Evolutionary conservation across 2,329 filamentous ascomycete species (phyloP).

Genomic region (Epichloe brachyelytri): DNA sequence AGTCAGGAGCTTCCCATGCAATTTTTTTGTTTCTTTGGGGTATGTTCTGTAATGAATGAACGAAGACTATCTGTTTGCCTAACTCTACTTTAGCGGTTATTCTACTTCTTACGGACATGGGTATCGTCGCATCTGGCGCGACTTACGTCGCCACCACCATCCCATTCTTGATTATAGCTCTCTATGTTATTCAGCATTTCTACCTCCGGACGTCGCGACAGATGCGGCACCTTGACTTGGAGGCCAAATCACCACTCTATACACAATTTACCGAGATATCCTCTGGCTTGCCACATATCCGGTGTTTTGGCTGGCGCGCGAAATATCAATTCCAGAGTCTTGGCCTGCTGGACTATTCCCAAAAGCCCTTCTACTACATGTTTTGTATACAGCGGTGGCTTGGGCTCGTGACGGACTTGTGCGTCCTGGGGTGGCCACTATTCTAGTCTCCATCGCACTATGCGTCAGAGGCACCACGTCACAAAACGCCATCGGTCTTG

Average conservation of each 20-base stretch:
- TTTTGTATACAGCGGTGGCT: slow-evolving; percentile 35
- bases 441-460: slow-evolving; percentile 22
- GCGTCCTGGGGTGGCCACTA: slow-evolving; percentile 11
- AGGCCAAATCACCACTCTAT: slow-evolving; percentile 35
- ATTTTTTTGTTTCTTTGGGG: not conserved
- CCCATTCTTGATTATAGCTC: slow-evolving; percentile 7
- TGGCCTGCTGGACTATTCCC: slow-evolving; percentile 22
- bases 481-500: slow-evolving; percentile 4
- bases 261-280: slow-evolving; percentile 25
- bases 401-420: slow-evolving; percentile 28
- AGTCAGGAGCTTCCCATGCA: not conserved
- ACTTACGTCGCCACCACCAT: too few species aligned
- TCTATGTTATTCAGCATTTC: slow-evolving; percentile 13
- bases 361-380: slow-evolving; percentile 22
- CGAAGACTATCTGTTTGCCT: too few species aligned
- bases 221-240: slow-evolving; percentile 39
- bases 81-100: too few species aligned
- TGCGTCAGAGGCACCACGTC: not conserved
- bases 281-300: slow-evolving; percentile 14
- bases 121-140: too few species aligned
- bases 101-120: too few species aligned
- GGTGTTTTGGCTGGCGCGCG: slow-evolving; percentile 13
- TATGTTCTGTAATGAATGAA: too few species aligned
- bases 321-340: slow-evolving; percentile 27
- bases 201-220: slow-evolving; percentile 40